Evolutionary conservation across 164 flowering plant genomes (phyloP), one percentile per base, ranked within the genome.

Genomic region (Berberis vulgaris): DNA sequence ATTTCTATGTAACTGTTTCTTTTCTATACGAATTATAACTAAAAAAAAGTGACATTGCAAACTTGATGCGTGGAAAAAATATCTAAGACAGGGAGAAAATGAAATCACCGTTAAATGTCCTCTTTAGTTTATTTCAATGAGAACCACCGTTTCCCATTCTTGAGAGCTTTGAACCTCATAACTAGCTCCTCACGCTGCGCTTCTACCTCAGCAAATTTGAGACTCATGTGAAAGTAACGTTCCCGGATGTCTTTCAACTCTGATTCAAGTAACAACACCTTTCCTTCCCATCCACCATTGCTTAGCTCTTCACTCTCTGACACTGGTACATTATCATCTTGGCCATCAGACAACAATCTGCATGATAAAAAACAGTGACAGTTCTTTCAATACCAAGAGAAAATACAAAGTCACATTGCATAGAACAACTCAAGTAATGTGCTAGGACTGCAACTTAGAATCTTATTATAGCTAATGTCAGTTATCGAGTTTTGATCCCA

Each of bases 181-280:
- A 93, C 91, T 56, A 93, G 92, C 68, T 88, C 97, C 75, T 88
- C 97, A 5, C 90, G 80, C 64, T 88, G 72, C 45, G 85, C 82
- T 74, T 88, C 98, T 3, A 85, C 97, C 74, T 93, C 94, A 6
- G 98, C 96, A 70, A 81, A 93, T 66, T 76, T 83, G 61, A 89
- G 88, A 62, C 98, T 93, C 96, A 93, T 93, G 62, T 86, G 71
- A 64, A 82, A 75, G 76, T 93, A 93, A 6, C 94, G 85, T 46
- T 93, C 96, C 2, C 75, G 89, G 62, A 93, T 69, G 60, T 93
- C 98, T 76, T 64, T 77, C 54, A 89, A 67, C 73, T 93, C 98
- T 55, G 77, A 58, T 75, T 88, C 94, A 1, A 89, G 76, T 4
- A 66, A 43, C 41, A 43, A 45, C 44, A 76, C 26, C 26, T 26